Base-by-base conservation (phyloP, 202 grass and related monocot genomes). In the Saccharum hybrid region DNA sequence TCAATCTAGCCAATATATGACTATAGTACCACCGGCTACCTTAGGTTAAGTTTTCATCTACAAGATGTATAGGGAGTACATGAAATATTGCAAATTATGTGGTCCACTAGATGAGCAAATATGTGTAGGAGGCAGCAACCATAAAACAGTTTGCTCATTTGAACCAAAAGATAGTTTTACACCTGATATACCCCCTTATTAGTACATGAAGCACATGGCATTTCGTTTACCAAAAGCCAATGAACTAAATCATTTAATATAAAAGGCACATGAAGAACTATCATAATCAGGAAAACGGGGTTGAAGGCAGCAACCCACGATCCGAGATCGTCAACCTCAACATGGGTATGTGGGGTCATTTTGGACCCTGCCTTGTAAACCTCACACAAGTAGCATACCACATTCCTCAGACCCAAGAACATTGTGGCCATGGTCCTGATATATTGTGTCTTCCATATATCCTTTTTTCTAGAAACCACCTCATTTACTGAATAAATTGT, bases 141-240 rank as follows among this genome's bases (percentile, higher is more conserved):
- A 23, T 19, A 57, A 57, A 40, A 19, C 13, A 57, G 22, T 69
- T 52, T 67, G 14, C 1, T 0, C 16, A 52, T 18, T 63, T 28
- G 12, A 10, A 63, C 13, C 22, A 28, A 12, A 42, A 42, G 1
- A 45, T 33, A 65, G 15, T 48, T 56, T 78, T 14, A 66, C 61
- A 79, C 16, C 63, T 51, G 41, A 66, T 22, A 26, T 26, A 26
- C 26, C 62, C 41, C 7, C 19, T 14, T 16, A 4, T 42, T 11
- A 42, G 23, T 23, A 71, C 63, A 71, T 36, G 41, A 71, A 73
- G 31, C 2, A 51, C 7, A 39, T 4, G 1, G 38, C 2, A 26
- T 76, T 48, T 71, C 14, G 10, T 62, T 71, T 49, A 63, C 19
- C 30, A 65, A 56, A 77, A 16, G 18, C 39, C 12, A 69, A 80